These are phyloP conservation scores for Nitzschia sp. DNA, from an alignment of 108 stramenopile genomes.

Conservation along the genomic window DNA sequence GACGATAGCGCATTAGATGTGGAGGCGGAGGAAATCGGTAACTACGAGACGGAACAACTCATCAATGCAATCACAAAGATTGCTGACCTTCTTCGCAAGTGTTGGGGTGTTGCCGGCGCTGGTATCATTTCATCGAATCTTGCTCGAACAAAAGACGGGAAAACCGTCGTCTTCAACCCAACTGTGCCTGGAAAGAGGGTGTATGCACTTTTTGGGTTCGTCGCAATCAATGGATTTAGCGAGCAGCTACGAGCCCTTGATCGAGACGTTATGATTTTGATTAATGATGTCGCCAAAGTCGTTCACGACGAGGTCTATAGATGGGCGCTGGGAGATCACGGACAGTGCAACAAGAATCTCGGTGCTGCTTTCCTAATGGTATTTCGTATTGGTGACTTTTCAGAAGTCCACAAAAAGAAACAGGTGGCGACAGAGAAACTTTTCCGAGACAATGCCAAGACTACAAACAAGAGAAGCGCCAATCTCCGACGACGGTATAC, in stretches of 20 bases:
- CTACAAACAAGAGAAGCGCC: conserved; percentile 5
- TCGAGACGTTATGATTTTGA: conserved; percentile 94
- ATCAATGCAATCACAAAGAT: conserved; percentile 91
- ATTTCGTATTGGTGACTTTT: conserved; percentile 82
- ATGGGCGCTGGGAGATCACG: conserved; percentile 86
- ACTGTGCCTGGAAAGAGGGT: conserved; percentile 87
- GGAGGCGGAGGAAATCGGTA: conserved; percentile 54
- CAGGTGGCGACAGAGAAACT: conserved; percentile 77
- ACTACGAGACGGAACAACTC: conserved; percentile 93
- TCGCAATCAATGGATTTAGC: conserved; percentile 88
- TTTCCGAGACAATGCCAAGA: conserved; percentile 50
- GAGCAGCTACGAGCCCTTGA: conserved; percentile 80
- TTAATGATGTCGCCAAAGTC: conserved; percentile 93
- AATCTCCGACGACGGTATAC: conserved; percentile 9
- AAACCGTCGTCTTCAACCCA: conserved; percentile 87
- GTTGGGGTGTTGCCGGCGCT: conserved; percentile 97
- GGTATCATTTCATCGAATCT: conserved; percentile 96
- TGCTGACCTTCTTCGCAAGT: conserved; percentile 91
- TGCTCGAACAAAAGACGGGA: conserved; percentile 64
- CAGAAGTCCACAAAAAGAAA: conserved; percentile 71
- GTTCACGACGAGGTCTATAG: conserved; percentile 91
- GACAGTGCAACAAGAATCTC: conserved; percentile 97
- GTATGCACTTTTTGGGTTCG: conserved; percentile 95
- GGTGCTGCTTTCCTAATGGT: conserved; percentile 95
- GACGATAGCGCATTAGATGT: conserved; percentile 13